A percentile compares a stretch with the other conserved stretches of the same genome.
Conservation (phyloP, 306 rosid genomes). For the Inga oerstediana region DNA sequence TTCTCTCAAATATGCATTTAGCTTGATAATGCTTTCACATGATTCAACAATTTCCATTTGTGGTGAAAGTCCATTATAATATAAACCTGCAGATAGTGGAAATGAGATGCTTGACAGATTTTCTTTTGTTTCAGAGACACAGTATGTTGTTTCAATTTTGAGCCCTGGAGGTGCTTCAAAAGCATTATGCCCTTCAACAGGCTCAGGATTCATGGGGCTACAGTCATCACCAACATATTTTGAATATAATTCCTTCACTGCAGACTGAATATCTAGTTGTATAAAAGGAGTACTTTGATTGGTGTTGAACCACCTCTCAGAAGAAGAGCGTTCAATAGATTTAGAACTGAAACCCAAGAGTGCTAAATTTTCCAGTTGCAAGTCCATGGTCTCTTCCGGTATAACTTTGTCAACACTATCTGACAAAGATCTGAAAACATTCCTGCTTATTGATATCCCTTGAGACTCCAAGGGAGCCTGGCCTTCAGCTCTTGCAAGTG, state of each 20-base stretch:
- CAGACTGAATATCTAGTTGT: constrained; percentile 39
- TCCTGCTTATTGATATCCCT: constrained; percentile 14
- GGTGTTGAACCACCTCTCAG: constrained; percentile 44
- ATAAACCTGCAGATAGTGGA: constrained; percentile 77
- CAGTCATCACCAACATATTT: constrained; percentile 21
- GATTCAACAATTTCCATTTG: constrained; percentile 67
- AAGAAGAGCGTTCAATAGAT: constrained; percentile 41
- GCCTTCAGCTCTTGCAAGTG: constrained; percentile 36
- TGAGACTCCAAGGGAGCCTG: constrained; percentile 30
- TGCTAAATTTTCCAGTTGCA: constrained; percentile 38
- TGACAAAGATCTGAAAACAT: constrained; percentile 34
- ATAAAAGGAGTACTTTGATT: constrained; percentile 42
- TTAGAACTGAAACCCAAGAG: constrained; percentile 37
- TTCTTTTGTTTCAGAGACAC: constrained; percentile 50
- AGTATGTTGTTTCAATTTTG: constrained; percentile 47
- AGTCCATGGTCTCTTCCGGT: constrained; percentile 29
- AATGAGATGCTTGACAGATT: constrained; percentile 52
- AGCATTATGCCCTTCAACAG: constrained; percentile 28
- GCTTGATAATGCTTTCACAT: constrained; percentile 59
- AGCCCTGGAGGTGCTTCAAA: constrained; percentile 25
- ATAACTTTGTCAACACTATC: constrained; percentile 40
- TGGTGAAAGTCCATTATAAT: constrained; percentile 65
- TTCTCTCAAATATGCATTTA: constrained; percentile 66
- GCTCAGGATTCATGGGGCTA: constrained; percentile 37
- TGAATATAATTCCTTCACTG: constrained; percentile 33